phyloP scores from a whole-genome alignment of 225 moss, liverwort and hornwort species.

The Physcomitrium patens region DNA sequence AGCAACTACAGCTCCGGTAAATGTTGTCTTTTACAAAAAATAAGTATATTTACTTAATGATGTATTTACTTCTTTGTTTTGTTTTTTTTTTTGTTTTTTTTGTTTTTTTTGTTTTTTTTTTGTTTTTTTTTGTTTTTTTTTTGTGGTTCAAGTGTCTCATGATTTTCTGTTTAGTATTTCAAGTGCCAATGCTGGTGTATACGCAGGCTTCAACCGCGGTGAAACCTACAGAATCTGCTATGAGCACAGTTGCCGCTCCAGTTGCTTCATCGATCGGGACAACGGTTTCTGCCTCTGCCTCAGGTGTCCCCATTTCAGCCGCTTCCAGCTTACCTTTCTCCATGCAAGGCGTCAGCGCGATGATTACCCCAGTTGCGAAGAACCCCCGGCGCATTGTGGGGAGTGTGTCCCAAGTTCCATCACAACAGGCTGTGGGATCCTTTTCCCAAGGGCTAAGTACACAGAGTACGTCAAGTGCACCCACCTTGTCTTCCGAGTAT shows the following conservation, averaged over 20 bases:
- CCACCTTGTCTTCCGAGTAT: conserved; percentile 40
- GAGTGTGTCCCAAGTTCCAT: conserved; percentile 36
- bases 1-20: conserved; percentile 36
- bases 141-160: background rate
- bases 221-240: conserved; percentile 39
- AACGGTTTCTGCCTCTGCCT: conserved; percentile 41
- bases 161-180: conserved; percentile 8
- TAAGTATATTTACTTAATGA: background rate
- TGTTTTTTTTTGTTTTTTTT: background rate
- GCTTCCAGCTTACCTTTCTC: conserved; percentile 53
- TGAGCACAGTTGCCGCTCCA: conserved; percentile 35
- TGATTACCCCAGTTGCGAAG: conserved; percentile 90
- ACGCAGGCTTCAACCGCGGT: conserved; percentile 43
- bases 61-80: background rate
- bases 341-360: conserved; percentile 84
- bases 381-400: conserved; percentile 75
- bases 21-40: background rate
- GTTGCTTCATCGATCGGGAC: conserved; percentile 47
- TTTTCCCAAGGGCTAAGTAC: conserved; percentile 50
- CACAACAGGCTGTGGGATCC: conserved; percentile 33
- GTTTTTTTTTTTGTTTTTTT: background rate
- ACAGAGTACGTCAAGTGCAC: conserved; percentile 24
- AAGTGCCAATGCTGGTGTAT: background rate
- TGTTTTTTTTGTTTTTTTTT: background rate
- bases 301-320: conserved; percentile 60